Evolutionary conservation across 2,329 filamentous ascomycete genomes (phyloP).

Genomic region (Tolypocladium tundrense): DNA sequence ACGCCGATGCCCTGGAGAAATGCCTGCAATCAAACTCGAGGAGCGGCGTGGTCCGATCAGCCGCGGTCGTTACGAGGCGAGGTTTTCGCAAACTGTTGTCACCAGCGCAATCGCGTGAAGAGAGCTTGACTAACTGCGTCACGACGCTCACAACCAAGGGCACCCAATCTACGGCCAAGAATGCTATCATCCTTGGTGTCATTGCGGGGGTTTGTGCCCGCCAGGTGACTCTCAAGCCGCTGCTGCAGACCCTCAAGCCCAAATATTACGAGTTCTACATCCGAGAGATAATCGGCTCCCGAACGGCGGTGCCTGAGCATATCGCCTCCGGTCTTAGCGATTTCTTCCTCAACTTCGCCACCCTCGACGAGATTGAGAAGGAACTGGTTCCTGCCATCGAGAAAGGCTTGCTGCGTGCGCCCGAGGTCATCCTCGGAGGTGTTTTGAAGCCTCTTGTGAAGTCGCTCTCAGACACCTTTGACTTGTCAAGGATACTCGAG

Average conservation of each 20-base stretch:
- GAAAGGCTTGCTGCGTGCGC: conserved; percentile 78
- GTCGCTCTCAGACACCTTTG: conserved; percentile 58
- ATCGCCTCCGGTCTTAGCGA: conserved; percentile 64
- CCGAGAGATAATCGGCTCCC: conserved; percentile 76
- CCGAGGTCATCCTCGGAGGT: conserved; percentile 77
- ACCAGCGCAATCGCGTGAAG: conserved; percentile 41
- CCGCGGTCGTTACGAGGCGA: conserved; percentile 67
- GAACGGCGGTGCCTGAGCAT: conserved; percentile 58
- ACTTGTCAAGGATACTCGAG: conserved; percentile 66
- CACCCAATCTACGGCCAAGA: conserved; percentile 51
- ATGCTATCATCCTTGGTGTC: conserved; percentile 72
- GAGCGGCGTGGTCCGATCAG: conserved; percentile 58
- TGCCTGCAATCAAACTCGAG: conserved; percentile 60
- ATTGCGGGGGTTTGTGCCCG: conserved; percentile 80
- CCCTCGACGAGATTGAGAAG: conserved; percentile 61
- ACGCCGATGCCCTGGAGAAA: conserved; percentile 67
- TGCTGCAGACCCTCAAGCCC: conserved; percentile 55
- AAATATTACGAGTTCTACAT: conserved; percentile 74
- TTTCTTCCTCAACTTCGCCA: conserved; percentile 72
- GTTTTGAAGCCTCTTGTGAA: conserved; percentile 64
- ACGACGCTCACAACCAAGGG: conserved; percentile 59
- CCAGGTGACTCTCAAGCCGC: conserved; percentile 49
- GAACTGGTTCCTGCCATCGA: conserved; percentile 75
- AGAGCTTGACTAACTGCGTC: conserved; percentile 54
- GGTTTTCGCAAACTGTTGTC: conserved; percentile 67